Base-by-base conservation (phyloP, 495 filamentous ascomycete genomes). In the Acidomyces sp. region DNA sequence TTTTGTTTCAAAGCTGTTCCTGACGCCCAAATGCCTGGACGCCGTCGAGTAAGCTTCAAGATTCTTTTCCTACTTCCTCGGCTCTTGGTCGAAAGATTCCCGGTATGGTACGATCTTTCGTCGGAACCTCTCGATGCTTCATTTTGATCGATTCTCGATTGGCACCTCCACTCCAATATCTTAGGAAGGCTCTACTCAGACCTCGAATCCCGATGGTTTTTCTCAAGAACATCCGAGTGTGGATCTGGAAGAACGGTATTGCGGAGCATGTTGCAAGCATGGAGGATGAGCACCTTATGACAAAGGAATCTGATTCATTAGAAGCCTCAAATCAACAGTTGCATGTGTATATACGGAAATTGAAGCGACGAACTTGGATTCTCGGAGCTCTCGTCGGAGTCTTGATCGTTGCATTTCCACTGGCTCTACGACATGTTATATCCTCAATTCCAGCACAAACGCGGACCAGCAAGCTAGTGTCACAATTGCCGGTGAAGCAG, bases 221-320 rank as follows among this genome's bases (percentile, higher is more conserved):
- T n/a, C n/a, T n/a, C n/a, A n/a, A n/a, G n/a, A n/a, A n/a, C n/a
- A n/a, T n/a, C n/a, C n/a, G 26, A 28, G 7, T 28, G 7, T 28
- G 26, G 26, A 28, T 13, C 26, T 16, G 6, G n/a, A 29, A 17
- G 32, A 17, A n/a, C 24, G n/a, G 17, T 20, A 20, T 16, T 7
- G n/a, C 16, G 12, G 38, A 16, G 4, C 25, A 25, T 33, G 30
- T 18, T 10, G 13, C 12, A n/a, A 30, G 3, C 15, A 16, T 35
- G 31, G 40, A 43, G 15, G 40, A 25, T 13, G 22, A 43, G 21
- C 11, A 17, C 4, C 19, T 43, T 19, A 36, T 43, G 31, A 25
- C 9, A 12, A 35, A 35, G 28, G 40, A 35, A 16, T 19, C 3
- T 19, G 37, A 6, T 12, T 5, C 9, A 3, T 18, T 16, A 7